Evolutionary conservation across 345 rosid species (phyloP), one percentile per base, ranked within the genome.

Genomic region (Turnera subulata): DNA sequence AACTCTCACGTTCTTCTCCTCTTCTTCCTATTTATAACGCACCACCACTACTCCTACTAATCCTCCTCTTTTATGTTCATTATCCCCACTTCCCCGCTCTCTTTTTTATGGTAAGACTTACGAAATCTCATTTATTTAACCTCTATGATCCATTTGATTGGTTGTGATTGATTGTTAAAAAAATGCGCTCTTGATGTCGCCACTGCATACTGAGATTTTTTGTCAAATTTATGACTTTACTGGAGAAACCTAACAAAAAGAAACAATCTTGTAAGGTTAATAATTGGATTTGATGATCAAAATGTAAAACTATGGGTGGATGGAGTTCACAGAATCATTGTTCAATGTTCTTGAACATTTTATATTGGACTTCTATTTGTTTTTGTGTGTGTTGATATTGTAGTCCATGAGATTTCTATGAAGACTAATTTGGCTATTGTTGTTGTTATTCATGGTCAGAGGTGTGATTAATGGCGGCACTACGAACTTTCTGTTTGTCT

Each of bases 381-480:
- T 23, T 46, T 56, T 39, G 17, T 52, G n/a, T 22, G 29, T 47
- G 40, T 21, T n/a, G n/a, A n/a, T n/a, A n/a, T 32, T 11, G 4
- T n/a, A 10, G 24, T 17, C 12, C 12, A 16, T 46, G 50, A 9
- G 2, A 16, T 10, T 5, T 46, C 18, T 16, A 46, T 46, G 50
- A 46, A 24, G 22, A 44, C 8, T 29, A 5, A 9, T 16, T 14
- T 55, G 23, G 58, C 47, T 40, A 21, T 56, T 18, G 20, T 35
- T 38, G 45, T 6, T 61, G 38, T 55, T 4, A 18, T 59, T 29
- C 5, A 57, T 53, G 43, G 18, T 62, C 18, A 13, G 53, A 61
- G 66, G 19, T 63, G 50, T 24, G 42, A 56, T 60, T 43, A 29
- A 91, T 88, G 97, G 90, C 95, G 23, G 53, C 53, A 49, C 60